Conservation (phyloP, 345 rosid species). For the Linum trigynum region DNA sequence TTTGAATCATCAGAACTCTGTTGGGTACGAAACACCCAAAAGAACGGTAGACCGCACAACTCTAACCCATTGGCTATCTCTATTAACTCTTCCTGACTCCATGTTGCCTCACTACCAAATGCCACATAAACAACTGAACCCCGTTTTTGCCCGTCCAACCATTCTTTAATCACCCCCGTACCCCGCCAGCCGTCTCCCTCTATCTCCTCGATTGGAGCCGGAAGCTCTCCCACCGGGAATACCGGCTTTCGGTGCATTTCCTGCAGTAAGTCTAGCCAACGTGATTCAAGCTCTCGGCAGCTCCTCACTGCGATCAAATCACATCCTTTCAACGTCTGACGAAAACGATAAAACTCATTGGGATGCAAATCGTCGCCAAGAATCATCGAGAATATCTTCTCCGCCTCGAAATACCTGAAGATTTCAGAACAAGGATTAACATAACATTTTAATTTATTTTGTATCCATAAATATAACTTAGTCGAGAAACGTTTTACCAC, state of each 20-base stretch:
- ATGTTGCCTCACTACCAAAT: constrained; percentile 10
- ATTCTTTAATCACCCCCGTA: neutral
- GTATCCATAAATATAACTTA: too few species aligned
- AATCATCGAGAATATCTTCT: neutral
- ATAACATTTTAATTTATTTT: too few species aligned
- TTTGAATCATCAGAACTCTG: neutral
- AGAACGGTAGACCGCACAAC: constrained; percentile 11
- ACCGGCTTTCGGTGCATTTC: constrained; percentile 19
- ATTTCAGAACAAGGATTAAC: too few species aligned
- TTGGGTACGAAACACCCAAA: constrained; percentile 11
- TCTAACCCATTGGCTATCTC: constrained; percentile 13
- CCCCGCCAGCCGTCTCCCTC: neutral
- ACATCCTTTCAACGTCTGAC: constrained; percentile 8
- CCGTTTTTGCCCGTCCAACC: constrained; percentile 9
- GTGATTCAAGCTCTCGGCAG: constrained; percentile 21
- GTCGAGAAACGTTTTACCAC: too few species aligned
- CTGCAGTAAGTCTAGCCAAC: constrained; percentile 12
- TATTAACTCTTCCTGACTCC: neutral
- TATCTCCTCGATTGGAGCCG: neutral
- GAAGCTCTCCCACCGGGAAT: constrained; percentile 15
- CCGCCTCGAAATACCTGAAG: neutral
- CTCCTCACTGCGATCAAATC: constrained; percentile 14
- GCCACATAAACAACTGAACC: constrained; percentile 11
- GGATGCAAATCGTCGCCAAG: neutral
- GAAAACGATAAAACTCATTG: neutral